These are phyloP conservation scores for Ceratocystiopsis sp. DNA, from an alignment of 2,329 filamentous ascomycete genomes.

Conservation along the genomic window DNA sequence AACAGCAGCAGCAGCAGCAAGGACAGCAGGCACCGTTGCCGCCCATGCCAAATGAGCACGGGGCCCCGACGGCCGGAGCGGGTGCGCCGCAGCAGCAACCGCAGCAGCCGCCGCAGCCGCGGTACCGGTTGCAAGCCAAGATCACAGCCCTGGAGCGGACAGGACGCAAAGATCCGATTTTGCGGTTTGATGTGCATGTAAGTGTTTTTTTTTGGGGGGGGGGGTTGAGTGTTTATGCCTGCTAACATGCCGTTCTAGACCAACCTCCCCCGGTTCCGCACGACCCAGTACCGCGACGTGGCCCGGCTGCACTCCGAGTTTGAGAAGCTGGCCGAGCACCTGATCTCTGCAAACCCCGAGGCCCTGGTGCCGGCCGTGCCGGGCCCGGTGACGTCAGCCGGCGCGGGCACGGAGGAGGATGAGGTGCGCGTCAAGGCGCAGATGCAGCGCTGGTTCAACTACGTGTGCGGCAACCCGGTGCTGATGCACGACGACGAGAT, in stretches of 20 bases:
- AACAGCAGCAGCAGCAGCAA: conserved; percentile 11
- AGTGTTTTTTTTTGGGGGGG: conserved; percentile 14
- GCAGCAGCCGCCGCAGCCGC: conserved; percentile 42
- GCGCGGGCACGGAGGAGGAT: conserved; percentile 90
- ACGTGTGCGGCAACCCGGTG: conserved; percentile 79
- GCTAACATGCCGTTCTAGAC: conserved; percentile 39
- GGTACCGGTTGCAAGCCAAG: conserved; percentile 82
- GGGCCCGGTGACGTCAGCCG: conserved; percentile 83
- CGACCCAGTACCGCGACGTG: conserved; percentile 95
- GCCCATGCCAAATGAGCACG: neutral
- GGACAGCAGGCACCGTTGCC: conserved; percentile 3
- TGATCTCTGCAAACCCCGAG: conserved; percentile 96
- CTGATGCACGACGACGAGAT: conserved; percentile 94
- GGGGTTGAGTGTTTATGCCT: neutral
- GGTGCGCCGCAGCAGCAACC: conserved; percentile 25
- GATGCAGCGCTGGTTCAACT: conserved; percentile 90
- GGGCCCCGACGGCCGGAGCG: neutral
- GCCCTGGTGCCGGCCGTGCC: conserved; percentile 87
- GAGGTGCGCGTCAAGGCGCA: conserved; percentile 75
- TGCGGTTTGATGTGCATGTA: conserved; percentile 95
- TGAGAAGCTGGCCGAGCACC: conserved; percentile 83
- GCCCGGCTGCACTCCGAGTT: conserved; percentile 92
- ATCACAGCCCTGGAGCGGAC: conserved; percentile 85
- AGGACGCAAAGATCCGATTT: conserved; percentile 85
- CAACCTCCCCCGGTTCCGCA: conserved; percentile 94